A percentile compares a stretch with the other conserved stretches of the same genome.
Conservation (phyloP, 2,329 filamentous ascomycete genomes). For the Penicillium freii region DNA sequence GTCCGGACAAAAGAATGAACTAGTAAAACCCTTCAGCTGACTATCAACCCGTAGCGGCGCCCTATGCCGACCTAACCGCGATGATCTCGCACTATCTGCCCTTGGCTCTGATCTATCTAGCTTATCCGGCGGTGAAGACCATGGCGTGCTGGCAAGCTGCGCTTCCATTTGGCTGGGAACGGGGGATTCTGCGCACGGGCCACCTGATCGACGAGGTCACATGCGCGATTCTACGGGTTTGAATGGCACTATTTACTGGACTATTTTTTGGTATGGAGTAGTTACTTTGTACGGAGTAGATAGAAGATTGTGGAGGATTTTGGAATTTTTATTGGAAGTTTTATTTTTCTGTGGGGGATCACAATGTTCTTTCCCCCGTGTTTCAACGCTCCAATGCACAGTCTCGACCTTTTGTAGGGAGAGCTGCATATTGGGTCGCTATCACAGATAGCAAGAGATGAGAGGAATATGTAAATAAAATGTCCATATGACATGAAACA, state of each 20-base stretch:
- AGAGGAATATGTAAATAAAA: slow-evolving; percentile 1
- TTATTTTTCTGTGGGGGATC: neutral
- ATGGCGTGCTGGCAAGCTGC: slow-evolving; percentile 8
- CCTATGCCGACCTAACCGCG: slow-evolving; percentile 27
- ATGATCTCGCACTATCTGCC: slow-evolving; percentile 17
- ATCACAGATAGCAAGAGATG: slow-evolving; percentile 11
- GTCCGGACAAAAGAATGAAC: neutral
- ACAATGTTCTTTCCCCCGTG: slow-evolving; percentile 9
- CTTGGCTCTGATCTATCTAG: slow-evolving; percentile 18
- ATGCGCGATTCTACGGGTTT: slow-evolving; percentile 15
- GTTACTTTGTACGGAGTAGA: neutral
- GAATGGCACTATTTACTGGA: neutral
- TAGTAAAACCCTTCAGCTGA: slow-evolving; percentile 4
- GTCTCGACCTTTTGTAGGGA: slow-evolving; percentile 23
- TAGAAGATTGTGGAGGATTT: neutral
- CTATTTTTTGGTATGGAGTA: neutral
- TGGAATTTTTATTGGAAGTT: slow-evolving; percentile 3
- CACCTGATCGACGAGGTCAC: slow-evolving; percentile 21
- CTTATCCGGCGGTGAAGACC: slow-evolving; percentile 21
- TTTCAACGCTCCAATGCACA: slow-evolving; percentile 12
- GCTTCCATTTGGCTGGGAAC: neutral
- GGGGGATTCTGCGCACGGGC: neutral
- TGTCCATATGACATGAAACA: neutral
- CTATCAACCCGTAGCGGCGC: slow-evolving; percentile 11
- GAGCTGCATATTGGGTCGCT: slow-evolving; percentile 16